phyloP scores from a whole-genome alignment of 1,284 basidiomycete species.

The Cystobasidiaceae sp. region DNA sequence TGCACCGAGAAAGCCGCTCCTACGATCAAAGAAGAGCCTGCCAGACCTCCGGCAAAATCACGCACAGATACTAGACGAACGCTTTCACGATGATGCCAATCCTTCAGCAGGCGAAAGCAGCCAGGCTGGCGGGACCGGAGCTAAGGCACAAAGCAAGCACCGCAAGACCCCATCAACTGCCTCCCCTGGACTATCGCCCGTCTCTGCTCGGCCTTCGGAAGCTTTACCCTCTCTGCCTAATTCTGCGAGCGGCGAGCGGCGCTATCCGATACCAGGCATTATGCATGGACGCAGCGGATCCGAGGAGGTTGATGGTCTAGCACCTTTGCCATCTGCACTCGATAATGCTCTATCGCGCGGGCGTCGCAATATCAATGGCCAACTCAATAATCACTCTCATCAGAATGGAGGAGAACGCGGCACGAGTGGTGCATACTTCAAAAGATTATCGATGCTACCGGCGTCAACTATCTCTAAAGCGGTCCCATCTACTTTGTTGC shows the following conservation, averaged over 20 bases:
- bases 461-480: conserved; percentile 61
- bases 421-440: conserved; percentile 76
- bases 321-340: conserved; percentile 1
- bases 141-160: not conserved
- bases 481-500: conserved; percentile 66
- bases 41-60: conserved; percentile 70
- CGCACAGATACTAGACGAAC: conserved; percentile 44
- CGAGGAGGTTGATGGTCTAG: conserved; percentile 6
- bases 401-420: conserved; percentile 56
- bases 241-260: conserved; percentile 4
- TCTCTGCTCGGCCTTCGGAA: conserved; percentile 7
- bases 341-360: not conserved
- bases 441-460: conserved; percentile 70
- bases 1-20: conserved; percentile 28
- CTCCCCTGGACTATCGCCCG: not conserved
- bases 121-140: not conserved
- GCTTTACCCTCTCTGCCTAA: conserved; percentile 1
- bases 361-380: not conserved
- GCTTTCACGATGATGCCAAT: conserved; percentile 16
- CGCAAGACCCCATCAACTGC: conserved; percentile 5
- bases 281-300: not conserved
- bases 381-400: not conserved
- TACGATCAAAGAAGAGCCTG: conserved; percentile 67
- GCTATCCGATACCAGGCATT: not conserved
- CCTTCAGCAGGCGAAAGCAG: not conserved